These are phyloP conservation scores for Ophiostoma fasciatum DNA, from an alignment of 2,329 filamentous ascomycete genomes.

Conservation along the genomic window DNA sequence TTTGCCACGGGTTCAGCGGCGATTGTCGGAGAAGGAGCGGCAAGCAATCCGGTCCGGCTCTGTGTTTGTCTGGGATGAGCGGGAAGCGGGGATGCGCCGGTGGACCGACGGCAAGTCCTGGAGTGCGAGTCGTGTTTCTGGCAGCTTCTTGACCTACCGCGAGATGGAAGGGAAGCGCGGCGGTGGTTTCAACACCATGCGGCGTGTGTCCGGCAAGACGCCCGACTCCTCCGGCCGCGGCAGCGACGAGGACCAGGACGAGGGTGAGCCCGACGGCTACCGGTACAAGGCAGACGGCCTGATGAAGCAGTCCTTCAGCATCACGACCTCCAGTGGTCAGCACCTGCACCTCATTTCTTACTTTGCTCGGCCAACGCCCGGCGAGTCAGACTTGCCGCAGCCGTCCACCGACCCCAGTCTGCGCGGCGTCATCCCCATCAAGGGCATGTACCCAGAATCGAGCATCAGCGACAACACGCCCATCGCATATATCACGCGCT, in stretches of 20 bases:
- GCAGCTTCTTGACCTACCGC: slow-evolving; percentile 91
- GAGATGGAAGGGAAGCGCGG: slow-evolving; percentile 99
- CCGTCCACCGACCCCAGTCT: slow-evolving; percentile 69
- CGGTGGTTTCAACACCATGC: slow-evolving; percentile 49
- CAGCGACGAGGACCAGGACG: slow-evolving; percentile 75
- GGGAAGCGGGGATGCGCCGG: slow-evolving; percentile 92
- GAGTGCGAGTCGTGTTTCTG: slow-evolving; percentile 94
- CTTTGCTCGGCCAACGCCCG: slow-evolving; percentile 67
- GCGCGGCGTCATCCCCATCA: slow-evolving; percentile 69
- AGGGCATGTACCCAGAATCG: slow-evolving; percentile 95
- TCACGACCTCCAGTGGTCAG: slow-evolving; percentile 76
- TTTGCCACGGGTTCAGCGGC: slow-evolving; percentile 78
- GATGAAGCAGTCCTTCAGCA: slow-evolving; percentile 99
- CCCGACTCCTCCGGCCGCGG: slow-evolving; percentile 60
- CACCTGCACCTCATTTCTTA: slow-evolving; percentile 97
- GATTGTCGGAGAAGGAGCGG: slow-evolving; percentile 90
- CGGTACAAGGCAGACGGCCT: slow-evolving; percentile 91
- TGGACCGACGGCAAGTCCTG: slow-evolving; percentile 99
- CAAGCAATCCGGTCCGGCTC: slow-evolving; percentile 93
- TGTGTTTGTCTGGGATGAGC: slow-evolving; percentile 99
- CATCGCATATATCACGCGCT: slow-evolving; percentile 65
- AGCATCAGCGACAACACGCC: slow-evolving; percentile 67
- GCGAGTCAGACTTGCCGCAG: slow-evolving; percentile 58
- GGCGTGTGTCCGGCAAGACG: slow-evolving; percentile 52
- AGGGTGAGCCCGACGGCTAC: slow-evolving; percentile 78